Base-by-base conservation (phyloP, 2,329 filamentous ascomycete species). In the Paracoccidioides lutzii region DNA sequence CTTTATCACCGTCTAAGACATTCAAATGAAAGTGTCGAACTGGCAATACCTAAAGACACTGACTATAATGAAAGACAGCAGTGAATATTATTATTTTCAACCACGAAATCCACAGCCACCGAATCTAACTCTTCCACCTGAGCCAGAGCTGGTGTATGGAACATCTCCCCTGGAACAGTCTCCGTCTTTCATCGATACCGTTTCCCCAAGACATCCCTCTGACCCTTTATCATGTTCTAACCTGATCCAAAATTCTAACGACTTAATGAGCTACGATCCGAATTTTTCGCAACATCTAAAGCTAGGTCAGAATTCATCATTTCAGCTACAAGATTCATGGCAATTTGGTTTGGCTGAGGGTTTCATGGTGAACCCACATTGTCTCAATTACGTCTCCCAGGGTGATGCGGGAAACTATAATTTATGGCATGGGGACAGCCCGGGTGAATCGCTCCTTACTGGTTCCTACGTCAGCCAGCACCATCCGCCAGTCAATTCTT, bases 1-100 rank as follows among this genome's bases (percentile, higher is more conserved):
- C 38, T 55, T 58, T 37, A 54, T 52, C 50, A 54, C 46, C 55
- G 37, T 46, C 49, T 59, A 41, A 59, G 49, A 58, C 58, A 59
- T 43, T 32, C 50, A 56, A 55, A 58, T 55, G 54, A 42, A 58
- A 54, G 44, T 40, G 33, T 38, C 49, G 30, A 53, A 15, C 38
- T 40, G 42, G 30, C 42, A 33, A 46, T 45, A 38, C n/a, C 52
- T 38, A 52, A 53, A 53, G 38, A 41, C 52, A 43, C 10, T 40
- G 35, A 54, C 44, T 45, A 57, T 41, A 51, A 56, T 55, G 45
- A 52, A 54, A 48, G 53, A 49, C 33, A 10, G n/a, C 43, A 7
- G n/a, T 38, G 44, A 10, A 40, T 35, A 49, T n/a, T n/a, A 41
- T 49, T 15, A 22, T 49, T 49, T 49, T 14, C 38, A 41, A 14